Evolutionary conservation across 768 basidiomycete genomes (phyloP).

Genomic region (Boletus bicolor): DNA sequence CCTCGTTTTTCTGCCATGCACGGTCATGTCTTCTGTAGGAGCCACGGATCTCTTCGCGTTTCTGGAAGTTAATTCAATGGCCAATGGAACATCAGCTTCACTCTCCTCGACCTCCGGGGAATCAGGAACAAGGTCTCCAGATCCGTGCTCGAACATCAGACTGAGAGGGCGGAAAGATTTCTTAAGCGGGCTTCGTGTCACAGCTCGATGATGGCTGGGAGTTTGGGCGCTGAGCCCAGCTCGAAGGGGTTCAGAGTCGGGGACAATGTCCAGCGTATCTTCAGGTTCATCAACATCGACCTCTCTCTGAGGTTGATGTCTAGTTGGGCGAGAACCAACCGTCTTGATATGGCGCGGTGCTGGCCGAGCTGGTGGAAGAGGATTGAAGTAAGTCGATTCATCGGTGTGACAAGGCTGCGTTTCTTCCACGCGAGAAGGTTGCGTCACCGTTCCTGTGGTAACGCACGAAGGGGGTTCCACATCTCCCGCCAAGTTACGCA

Average conservation of each 20-base stretch:
- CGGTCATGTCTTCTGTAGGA: neutral
- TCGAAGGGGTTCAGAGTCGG: constrained; percentile 59
- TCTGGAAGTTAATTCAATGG: constrained; percentile 25
- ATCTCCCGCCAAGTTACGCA: constrained; percentile 22
- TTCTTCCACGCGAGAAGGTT: constrained; percentile 19
- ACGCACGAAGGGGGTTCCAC: constrained; percentile 18
- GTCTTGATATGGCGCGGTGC: neutral
- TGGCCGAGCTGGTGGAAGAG: neutral
- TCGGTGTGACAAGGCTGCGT: constrained; percentile 11
- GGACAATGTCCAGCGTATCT: constrained; percentile 49
- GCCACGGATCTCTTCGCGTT: constrained; percentile 6
- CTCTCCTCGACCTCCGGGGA: constrained; percentile 30
- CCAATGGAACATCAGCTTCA: constrained; percentile 46
- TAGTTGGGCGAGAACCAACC: neutral
- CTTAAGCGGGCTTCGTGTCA: constrained; percentile 13
- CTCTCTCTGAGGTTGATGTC: neutral
- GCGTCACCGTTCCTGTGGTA: constrained; percentile 12
- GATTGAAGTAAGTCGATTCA: neutral
- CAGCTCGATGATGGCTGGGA: constrained; percentile 1
- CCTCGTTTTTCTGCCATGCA: constrained; percentile 6
- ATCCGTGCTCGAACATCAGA: constrained; percentile 21
- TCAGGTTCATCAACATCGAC: constrained; percentile 22
- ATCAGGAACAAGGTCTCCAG: constrained; percentile 29
- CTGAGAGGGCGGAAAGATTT: constrained; percentile 20
- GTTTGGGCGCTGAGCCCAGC: constrained; percentile 24